Base-by-base conservation (phyloP, 2,329 filamentous ascomycete species). In the Byssochlamys sp. region DNA sequence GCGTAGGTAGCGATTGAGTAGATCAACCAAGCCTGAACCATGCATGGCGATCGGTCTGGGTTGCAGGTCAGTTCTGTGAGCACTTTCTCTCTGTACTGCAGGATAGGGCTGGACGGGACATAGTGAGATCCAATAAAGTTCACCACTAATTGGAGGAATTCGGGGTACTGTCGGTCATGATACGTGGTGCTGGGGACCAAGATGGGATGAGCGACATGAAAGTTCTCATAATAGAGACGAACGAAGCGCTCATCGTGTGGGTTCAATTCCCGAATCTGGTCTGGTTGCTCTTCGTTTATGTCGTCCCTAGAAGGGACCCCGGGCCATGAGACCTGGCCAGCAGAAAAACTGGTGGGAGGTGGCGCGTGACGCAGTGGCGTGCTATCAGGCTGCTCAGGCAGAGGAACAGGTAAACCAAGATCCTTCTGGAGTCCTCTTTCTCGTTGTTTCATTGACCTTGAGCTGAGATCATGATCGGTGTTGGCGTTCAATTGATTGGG, bases 91-190 rank as follows among this genome's bases (percentile, higher is more conserved):
- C 62, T 68, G 50, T 66, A 58, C 9, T 62, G 59, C 51, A 63
- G 58, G 9, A 55, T 61, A n/a, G 60, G 57, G 51, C 61, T 60
- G 2, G 72, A 65, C 1, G 74, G 68, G 4, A 78, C 61, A 64
- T 79, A 82, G 57, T 80, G 79, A 12, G 76, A 78, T 14, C 80
- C 81, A 31, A 82, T 73, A 62, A 79, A 81, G 49, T 77, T 74
- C 11, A 84, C 75, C 4, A 79, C 77, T 45, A 77, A 66, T 59
- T 78, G 75, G 1, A 84, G 68, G 53, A 78, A 75, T 57, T 65
- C 56, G 58, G 77, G 72, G 68, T 79, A 74, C 63, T 75, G 58
- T 63, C 71, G 67, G 61, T 72, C 63, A 63, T 65, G 59, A 58
- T 71, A 75, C 55, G 72, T 59, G 56, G 64, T 65, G 49, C 74